phyloP scores from a whole-genome alignment of 805 yeast species.

The Pachysolen tannophilus region DNA sequence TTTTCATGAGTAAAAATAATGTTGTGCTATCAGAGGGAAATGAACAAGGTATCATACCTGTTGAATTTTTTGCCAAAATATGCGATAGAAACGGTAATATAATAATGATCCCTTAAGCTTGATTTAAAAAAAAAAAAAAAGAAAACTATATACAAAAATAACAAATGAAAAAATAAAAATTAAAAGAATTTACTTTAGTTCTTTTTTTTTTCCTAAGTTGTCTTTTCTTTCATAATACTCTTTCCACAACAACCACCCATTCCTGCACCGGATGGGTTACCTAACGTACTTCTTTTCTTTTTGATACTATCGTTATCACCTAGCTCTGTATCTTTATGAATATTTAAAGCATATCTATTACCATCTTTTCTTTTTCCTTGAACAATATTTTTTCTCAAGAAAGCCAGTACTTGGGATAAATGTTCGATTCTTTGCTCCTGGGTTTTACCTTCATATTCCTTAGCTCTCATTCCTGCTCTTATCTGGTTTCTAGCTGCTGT shows the following conservation, averaged over 20 bases:
- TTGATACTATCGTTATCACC: slow-evolving; percentile 85
- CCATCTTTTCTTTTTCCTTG: slow-evolving; percentile 56
- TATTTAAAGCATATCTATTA: slow-evolving; percentile 46
- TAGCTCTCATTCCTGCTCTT: slow-evolving; percentile 39
- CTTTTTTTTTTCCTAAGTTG: no score
- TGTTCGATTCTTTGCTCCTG: slow-evolving; percentile 43
- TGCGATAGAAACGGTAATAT: no score
- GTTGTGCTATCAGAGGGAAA: slow-evolving; percentile 41
- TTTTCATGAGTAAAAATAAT: slow-evolving; percentile 63
- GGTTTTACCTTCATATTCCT: slow-evolving; percentile 34
- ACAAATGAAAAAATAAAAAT: no score
- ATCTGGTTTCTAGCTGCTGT: slow-evolving; percentile 54
- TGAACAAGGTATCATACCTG: neutral
- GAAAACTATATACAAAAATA: no score
- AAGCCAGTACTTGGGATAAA: slow-evolving; percentile 62
- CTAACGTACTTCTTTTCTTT: slow-evolving; percentile 27
- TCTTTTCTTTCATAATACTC: slow-evolving; percentile 20
- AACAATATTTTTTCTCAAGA: slow-evolving; percentile 71
- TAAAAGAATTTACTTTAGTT: no score
- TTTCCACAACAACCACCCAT: slow-evolving; percentile 55
- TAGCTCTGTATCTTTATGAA: slow-evolving; percentile 76
- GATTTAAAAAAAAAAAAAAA: no score
- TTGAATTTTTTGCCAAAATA: neutral
- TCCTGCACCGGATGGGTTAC: slow-evolving; percentile 21
- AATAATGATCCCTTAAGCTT: no score